phyloP scores from a whole-genome alignment of 306 rosid genomes.

The Gynostemma pentaphyllum region DNA sequence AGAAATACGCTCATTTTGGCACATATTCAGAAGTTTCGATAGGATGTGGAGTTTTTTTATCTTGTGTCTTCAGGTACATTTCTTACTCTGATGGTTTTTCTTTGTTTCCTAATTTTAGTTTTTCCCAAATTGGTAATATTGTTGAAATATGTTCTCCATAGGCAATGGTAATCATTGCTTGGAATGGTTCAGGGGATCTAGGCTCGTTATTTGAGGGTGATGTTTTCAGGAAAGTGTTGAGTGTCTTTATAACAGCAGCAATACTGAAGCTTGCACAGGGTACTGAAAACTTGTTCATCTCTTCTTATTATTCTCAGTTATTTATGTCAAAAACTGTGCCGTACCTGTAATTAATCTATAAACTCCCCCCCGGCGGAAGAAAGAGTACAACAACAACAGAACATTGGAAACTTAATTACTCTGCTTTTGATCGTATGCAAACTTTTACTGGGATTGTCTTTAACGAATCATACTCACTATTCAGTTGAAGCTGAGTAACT shows the following conservation, averaged over 20 bases:
- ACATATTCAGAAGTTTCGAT: conserved; percentile 87
- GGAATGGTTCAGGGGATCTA: conserved; percentile 62
- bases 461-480: background rate
- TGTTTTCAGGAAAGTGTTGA: conserved; percentile 81
- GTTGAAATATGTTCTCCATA: conserved; percentile 25
- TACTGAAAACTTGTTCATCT: conserved; percentile 26
- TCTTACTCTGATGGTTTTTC: conserved; percentile 4
- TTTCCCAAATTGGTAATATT: conserved; percentile 15
- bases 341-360: background rate
- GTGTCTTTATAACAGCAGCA: conserved; percentile 93
- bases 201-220: conserved; percentile 50
- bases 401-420: background rate
- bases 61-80: conserved; percentile 68
- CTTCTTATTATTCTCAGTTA: background rate
- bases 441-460: background rate
- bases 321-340: background rate
- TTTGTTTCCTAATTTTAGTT: conserved; percentile 6
- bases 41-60: conserved; percentile 96
- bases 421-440: background rate
- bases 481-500: background rate
- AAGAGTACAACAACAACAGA: background rate
- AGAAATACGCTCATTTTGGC: conserved; percentile 90
- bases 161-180: conserved; percentile 94
- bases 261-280: conserved; percentile 91
- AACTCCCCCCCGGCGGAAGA: no score